Evolutionary conservation across 78 protist genomes (phyloP), one percentile per base, ranked within the genome.

Genomic region (Chrysochromulina tobinii): DNA sequence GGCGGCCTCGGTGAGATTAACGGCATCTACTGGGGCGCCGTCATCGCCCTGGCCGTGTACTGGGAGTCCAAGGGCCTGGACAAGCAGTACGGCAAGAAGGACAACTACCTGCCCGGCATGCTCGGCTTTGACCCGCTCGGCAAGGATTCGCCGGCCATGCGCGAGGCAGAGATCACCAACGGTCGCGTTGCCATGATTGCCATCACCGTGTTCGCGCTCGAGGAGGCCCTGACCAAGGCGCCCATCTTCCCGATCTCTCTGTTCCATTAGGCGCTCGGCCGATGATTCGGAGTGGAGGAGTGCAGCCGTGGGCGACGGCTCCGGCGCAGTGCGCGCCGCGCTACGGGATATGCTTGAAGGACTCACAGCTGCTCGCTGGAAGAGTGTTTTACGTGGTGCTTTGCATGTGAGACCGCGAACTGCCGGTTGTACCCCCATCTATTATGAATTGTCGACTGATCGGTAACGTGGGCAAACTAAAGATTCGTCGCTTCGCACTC

Each of bases 101-200:
- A 14, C 27, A 2, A 15, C 21, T 17, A 50, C 5, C 4, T 75
- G 14, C 53, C 84, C 18, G 84, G 84, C 57, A 50, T 27, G 53
- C 54, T 75, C n/a, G 25, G 21, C 58, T 75, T 75, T 25, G 84
- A 75, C 25, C 84, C 84, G 54, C 84, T 75, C 57, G 17, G 17
- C 21, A 23, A 7, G n/a, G 58, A 48, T 11, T 48, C 84, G 57
- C 58, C 1, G 27, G 25, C 1, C 18, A 75, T 50, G 54, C 84
- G 55, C 20, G 25, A 38, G 11, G 55, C 54, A 1, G 84, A 75
- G 84, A 48, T 75, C 53, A 7, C 54, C 9, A 75, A 75, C 25
- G 84, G 84, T 8, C 84, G 84, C n/a, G 12, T 75, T 14, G 84
- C 84, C 23, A 75, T 75, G 84, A 14, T 75, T 1, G 84, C 84